phyloP scores from a whole-genome alignment of 225 moss, liverwort and hornwort species.

The Straminergon stramineum region DNA sequence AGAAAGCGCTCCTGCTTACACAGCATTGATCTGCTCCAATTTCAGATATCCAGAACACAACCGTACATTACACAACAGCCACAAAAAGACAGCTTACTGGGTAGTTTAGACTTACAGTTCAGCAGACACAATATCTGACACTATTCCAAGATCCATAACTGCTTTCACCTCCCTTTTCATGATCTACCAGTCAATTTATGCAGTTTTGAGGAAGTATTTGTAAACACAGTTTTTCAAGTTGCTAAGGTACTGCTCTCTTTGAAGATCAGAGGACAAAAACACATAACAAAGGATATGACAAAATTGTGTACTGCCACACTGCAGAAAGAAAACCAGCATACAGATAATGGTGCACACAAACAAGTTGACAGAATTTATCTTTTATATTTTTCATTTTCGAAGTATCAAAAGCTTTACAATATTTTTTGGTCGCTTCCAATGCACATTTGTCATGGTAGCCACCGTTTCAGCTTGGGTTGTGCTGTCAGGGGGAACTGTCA shows the following conservation, averaged over 20 bases:
- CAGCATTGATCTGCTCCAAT: neutral
- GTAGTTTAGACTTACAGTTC: neutral
- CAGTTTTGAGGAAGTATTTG: no score
- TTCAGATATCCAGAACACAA: no score
- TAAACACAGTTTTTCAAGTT: neutral
- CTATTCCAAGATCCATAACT: neutral
- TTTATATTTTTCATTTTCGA: neutral
- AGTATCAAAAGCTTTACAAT: neutral
- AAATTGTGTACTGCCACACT: neutral
- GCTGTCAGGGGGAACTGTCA: neutral
- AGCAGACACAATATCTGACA: neutral
- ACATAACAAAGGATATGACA: no score
- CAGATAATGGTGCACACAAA: neutral
- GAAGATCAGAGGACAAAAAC: no score
- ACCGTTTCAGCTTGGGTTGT: neutral
- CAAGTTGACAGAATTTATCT: neutral
- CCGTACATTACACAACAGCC: neutral
- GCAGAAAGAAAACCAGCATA: no score
- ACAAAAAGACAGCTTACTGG: neutral
- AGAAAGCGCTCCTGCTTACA: neutral
- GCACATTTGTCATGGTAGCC: conserved; percentile 17
- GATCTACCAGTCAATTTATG: neutral
- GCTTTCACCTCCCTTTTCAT: neutral
- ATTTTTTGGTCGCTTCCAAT: neutral
- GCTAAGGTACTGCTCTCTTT: neutral